Base-by-base conservation (phyloP, 495 filamentous ascomycete genomes). In the Podospora fimiseda region DNA sequence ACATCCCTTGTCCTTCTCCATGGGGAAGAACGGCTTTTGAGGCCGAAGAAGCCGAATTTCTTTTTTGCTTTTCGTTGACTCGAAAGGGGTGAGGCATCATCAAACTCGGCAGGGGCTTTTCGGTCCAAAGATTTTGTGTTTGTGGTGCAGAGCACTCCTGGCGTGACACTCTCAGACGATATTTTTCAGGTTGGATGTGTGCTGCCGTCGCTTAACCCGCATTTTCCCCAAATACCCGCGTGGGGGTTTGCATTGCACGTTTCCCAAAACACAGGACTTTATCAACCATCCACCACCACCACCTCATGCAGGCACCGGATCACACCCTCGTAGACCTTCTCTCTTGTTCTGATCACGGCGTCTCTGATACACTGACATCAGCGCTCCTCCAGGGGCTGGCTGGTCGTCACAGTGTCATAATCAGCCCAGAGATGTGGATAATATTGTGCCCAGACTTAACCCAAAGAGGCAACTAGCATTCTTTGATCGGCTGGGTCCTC, bases 21-120 rank as follows among this genome's bases (percentile, higher is more conserved):
- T 33, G 22, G 42, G 42, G 2, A 19, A 19, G 42, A 44, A 13
- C 42, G 42, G 42, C n/a, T n/a, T n/a, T 23, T 16, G 42, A 44
- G 42, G 19, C 42, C 42, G 20, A 44, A 44, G 0, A 44, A 9
- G 42, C 42, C 20, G 42, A 21, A 21, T 20, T 21, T 22, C 19
- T 22, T 14, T 47, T 47, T 23, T 33, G 6, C 27, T 11, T 33
- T 44, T 44, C 42, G 14, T 44, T 44, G 4, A 2, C 27, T 33
- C 11, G 6, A 11, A 6, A 11, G 5, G 27, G 11, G 5, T 11
- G 11, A 11, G 27, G 27, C 27, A 33, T 11, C 23, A 19, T 56
- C 54, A 48, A 45, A 48, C 44, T 44, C 13, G 19, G 16, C 49
- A 43, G 49, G 43, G 54, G 54, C 23, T 43, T 24, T 43, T 44